Evolutionary conservation across 2,329 filamentous ascomycete genomes (phyloP).

Genomic region (Penicillium fuscoglaucum): DNA sequence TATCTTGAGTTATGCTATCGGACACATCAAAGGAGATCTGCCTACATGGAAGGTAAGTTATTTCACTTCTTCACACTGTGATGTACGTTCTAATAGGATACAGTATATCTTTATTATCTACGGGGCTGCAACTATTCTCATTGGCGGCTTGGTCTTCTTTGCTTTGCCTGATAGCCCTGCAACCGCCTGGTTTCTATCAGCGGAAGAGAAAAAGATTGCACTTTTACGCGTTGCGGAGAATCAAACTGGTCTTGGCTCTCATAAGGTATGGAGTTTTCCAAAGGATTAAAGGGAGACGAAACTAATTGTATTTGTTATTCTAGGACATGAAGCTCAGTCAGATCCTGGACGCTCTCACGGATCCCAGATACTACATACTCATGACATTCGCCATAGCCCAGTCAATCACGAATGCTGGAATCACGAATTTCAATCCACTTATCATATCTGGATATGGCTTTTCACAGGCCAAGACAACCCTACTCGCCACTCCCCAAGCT

Average conservation of each 20-base stretch:
- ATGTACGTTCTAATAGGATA: background rate
- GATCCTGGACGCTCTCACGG: background rate
- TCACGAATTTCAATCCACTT: background rate
- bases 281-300: fast-evolving
- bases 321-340: background rate
- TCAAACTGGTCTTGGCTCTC: background rate
- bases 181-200: background rate
- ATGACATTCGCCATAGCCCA: background rate
- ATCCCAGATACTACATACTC: background rate
- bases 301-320: background rate
- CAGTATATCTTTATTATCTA: background rate
- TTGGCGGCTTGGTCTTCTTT: background rate
- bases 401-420: background rate
- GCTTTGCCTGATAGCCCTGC: background rate
- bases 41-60: background rate
- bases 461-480: background rate
- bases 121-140: background rate
- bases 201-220: background rate
- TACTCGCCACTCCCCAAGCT: background rate
- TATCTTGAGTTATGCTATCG: background rate
- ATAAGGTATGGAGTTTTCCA: background rate
- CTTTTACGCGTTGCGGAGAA: background rate
- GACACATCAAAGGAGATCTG: background rate
- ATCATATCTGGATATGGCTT: background rate
- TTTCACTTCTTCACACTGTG: background rate